Evolutionary conservation across 352 stramenopile genomes (phyloP).

Genomic region (Phytophthora nicotianae): DNA sequence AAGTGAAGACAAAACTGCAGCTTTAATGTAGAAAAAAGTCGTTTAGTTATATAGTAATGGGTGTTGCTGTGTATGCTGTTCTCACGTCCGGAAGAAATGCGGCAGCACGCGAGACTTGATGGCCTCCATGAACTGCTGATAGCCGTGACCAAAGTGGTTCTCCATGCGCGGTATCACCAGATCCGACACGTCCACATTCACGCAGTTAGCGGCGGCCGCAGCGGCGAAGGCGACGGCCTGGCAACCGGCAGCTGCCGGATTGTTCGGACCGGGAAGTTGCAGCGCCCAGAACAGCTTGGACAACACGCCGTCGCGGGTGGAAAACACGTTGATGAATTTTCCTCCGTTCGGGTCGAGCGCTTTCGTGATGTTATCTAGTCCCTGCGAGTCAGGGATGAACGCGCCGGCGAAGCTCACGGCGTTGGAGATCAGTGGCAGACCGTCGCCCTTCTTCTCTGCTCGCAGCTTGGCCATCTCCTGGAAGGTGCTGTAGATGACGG

Average conservation of each 20-base stretch:
- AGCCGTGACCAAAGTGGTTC: constrained; percentile 85
- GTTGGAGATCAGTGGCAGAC: constrained; percentile 43
- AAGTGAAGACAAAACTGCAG: not conserved
- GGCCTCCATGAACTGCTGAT: constrained; percentile 68
- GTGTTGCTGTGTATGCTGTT: not conserved
- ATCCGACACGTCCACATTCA: constrained; percentile 79
- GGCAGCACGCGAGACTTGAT: constrained; percentile 58
- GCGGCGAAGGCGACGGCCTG: constrained; percentile 37
- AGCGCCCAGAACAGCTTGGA: constrained; percentile 78
- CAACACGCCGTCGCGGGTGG: constrained; percentile 70
- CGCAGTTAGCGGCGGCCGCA: constrained; percentile 13
- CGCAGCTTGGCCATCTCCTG: constrained; percentile 67
- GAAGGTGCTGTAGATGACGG: constrained; percentile 75
- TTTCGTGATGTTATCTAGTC: constrained; percentile 39
- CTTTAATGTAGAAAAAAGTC: constrained; percentile 10
- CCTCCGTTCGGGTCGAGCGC: constrained; percentile 44
- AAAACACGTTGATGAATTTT: constrained; percentile 85
- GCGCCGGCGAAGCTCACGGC: constrained; percentile 77
- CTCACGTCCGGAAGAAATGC: constrained; percentile 38
- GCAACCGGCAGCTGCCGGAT: constrained; percentile 60
- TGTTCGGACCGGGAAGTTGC: constrained; percentile 48
- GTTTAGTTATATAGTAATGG: constrained; percentile 4
- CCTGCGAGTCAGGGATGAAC: constrained; percentile 52
- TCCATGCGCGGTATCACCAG: constrained; percentile 58
- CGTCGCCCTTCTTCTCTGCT: constrained; percentile 11